Evolutionary conservation across 2,329 filamentous ascomycete genomes (phyloP), one percentile per base, ranked within the genome.

Genomic region (Fusarium chuoi): DNA sequence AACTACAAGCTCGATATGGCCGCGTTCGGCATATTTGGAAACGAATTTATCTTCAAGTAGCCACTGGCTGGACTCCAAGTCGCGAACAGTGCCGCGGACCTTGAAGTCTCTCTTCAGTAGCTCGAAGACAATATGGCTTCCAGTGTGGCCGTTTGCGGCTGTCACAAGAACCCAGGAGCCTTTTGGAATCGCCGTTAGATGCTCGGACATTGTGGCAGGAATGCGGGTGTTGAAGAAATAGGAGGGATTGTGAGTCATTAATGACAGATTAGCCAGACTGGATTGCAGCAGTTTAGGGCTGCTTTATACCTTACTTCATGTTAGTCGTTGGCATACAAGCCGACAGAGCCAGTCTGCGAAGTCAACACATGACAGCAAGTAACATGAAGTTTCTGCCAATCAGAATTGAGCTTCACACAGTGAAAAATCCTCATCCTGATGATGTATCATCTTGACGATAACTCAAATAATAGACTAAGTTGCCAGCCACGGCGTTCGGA

Each of bases 111-210:
- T 52, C 33, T 55, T 71, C 7, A 76, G 55, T 0, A 76, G 33
- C 18, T 74, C 73, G 11, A 62, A 72, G 24, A 67, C 65, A 7
- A 72, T 52, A 26, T 76, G 74, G 11, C 70, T 65, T 0, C 70
- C 70, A 4, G 70, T 76, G 18, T 74, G 36, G 17, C 74, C 74
- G 17, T 66, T 75, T 15, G 68, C 73, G 7, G 56, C 70, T 11
- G 73, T 75, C 6, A 75, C 70, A 4, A 76, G 60, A 24, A 74
- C 60, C 67, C 62, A 65, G 6, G 74, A 76, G 15, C 67, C 73
- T 22, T 38, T 24, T 5, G 70, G 62, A 12, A 76, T 75, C 3
- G 68, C 62, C 1, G 44, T 68, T 28, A 2, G 17, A 26, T 39
- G 45, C 0, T 59, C 13, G 11, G 46, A 10, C 65, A 70, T 70